A percentile compares a stretch with the other conserved stretches of the same genome.
Evolutionary conservation across 129 eudicot species (phyloP).

Genomic region (Lonicera japonica): DNA sequence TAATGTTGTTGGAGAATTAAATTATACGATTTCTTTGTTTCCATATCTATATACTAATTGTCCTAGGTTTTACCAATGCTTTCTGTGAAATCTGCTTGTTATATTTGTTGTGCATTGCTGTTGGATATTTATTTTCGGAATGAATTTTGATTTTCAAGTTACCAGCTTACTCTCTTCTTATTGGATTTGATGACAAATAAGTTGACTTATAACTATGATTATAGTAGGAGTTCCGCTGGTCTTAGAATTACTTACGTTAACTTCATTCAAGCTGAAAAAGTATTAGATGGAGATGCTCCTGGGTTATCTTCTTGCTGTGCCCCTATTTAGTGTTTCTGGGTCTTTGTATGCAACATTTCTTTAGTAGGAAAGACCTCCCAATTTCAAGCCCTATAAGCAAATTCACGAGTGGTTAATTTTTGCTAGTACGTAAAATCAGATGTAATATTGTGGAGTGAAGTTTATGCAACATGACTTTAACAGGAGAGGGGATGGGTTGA

Average conservation of each 20-base stretch:
- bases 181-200: not conserved
- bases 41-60: not conserved
- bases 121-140: not conserved
- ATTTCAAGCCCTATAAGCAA: not conserved
- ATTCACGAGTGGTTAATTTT: not conserved
- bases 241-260: not conserved
- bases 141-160: conserved; percentile 4
- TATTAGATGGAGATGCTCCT: not conserved
- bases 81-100: not conserved
- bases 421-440: not conserved
- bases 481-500: not conserved
- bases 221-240: not conserved
- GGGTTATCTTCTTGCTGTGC: not conserved
- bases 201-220: not conserved
- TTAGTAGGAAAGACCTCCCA: not conserved
- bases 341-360: not conserved
- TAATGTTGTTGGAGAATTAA: no score
- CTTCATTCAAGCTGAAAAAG: not conserved
- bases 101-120: not conserved
- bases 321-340: no score
- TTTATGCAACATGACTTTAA: no score
- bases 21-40: not conserved
- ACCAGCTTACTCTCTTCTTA: not conserved
- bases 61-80: not conserved
- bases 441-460: not conserved